Percentiles rank a stretch among this genome's conserved stretches.
Evolutionary conservation across 495 filamentous ascomycete species (phyloP).

Genomic region (Astrocystis sublimbata): DNA sequence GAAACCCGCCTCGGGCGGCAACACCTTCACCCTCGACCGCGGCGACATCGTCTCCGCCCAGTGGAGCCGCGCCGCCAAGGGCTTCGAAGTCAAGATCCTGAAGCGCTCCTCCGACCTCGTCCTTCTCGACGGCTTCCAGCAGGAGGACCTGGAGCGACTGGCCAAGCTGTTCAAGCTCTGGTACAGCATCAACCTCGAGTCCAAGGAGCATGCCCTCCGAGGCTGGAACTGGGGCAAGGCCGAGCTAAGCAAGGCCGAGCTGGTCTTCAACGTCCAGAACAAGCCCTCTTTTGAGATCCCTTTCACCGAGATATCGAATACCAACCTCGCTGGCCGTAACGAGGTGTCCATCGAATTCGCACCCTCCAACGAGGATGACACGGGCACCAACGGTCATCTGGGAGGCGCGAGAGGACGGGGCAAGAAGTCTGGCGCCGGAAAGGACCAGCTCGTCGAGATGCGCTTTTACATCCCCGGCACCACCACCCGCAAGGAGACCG

Average conservation of each 20-base stretch:
- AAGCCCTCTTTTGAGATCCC: conserved; percentile 97
- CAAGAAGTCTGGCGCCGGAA: conserved; percentile 82
- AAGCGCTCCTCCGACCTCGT: conserved; percentile 80
- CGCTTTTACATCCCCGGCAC: conserved; percentile 97
- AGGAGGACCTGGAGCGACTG: conserved; percentile 91
- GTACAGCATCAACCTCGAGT: conserved; percentile 91
- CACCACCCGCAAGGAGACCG: conserved; percentile 81
- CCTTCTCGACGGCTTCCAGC: conserved; percentile 91
- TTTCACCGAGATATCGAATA: conserved; percentile 96
- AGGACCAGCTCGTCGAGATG: conserved; percentile 96
- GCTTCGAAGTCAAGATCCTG: conserved; percentile 89
- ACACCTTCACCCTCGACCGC: conserved; percentile 87
- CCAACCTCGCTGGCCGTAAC: conserved; percentile 95
- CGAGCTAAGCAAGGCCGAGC: conserved; percentile 92
- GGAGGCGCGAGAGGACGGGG: conserved; percentile 78
- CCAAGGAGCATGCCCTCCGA: conserved; percentile 88
- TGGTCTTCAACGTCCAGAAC: conserved; percentile 95
- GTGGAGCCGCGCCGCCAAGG: conserved; percentile 92
- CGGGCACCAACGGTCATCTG: conserved; percentile 69
- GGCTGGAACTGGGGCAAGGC: conserved; percentile 99
- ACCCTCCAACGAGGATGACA: conserved; percentile 65
- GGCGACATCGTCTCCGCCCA: conserved; percentile 81
- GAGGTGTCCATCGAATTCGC: conserved; percentile 96
- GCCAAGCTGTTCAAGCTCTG: conserved; percentile 91
- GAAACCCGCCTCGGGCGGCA: conserved; percentile 83